These are phyloP conservation scores for Capsaspora owczarzaki DNA, from an alignment of 78 protist genomes.

Conservation along the genomic window DNA sequence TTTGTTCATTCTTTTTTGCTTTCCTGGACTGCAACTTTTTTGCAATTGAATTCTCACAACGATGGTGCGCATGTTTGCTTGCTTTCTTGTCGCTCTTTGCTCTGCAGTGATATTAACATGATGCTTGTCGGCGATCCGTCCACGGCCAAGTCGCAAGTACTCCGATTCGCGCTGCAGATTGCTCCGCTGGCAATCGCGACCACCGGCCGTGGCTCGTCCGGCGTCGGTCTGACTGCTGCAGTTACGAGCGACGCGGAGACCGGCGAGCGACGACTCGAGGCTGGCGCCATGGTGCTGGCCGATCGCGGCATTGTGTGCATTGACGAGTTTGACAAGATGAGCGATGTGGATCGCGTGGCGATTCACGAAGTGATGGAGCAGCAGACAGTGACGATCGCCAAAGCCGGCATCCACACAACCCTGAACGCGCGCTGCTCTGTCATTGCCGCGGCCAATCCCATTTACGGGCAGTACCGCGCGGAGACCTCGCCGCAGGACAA, in stretches of 20 bases:
- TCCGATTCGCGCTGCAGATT: conserved; percentile 78
- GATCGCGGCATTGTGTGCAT: conserved; percentile 97
- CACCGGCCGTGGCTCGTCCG: conserved; percentile 98
- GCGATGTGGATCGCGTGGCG: conserved; percentile 82
- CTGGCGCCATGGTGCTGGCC: conserved; percentile 99
- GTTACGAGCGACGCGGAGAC: conserved; percentile 91
- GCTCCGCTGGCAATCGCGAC: conserved; percentile 97
- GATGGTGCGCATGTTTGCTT: neutral
- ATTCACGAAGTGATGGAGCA: conserved; percentile 98
- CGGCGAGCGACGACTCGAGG: conserved; percentile 93
- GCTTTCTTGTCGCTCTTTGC: neutral
- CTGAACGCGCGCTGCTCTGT: conserved; percentile 98
- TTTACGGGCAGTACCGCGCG: conserved; percentile 83
- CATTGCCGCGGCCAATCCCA: conserved; percentile 99
- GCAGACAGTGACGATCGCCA: conserved; percentile 98
- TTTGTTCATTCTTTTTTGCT: too few relatives aligned
- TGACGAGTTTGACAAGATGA: conserved; percentile 99
- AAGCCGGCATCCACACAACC: conserved; percentile 98
- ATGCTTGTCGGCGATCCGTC: conserved; percentile 99
- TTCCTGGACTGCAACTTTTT: too few relatives aligned
- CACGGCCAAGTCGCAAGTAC: conserved; percentile 97
- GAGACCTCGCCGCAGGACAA: conserved; percentile 55
- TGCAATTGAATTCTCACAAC: too few relatives aligned
- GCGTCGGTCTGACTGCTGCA: conserved; percentile 99
- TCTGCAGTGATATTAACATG: conserved; percentile 80